Evolutionary conservation across 2,329 filamentous ascomycete species (phyloP).

Genomic region (Simplicillium aogashimaense): DNA sequence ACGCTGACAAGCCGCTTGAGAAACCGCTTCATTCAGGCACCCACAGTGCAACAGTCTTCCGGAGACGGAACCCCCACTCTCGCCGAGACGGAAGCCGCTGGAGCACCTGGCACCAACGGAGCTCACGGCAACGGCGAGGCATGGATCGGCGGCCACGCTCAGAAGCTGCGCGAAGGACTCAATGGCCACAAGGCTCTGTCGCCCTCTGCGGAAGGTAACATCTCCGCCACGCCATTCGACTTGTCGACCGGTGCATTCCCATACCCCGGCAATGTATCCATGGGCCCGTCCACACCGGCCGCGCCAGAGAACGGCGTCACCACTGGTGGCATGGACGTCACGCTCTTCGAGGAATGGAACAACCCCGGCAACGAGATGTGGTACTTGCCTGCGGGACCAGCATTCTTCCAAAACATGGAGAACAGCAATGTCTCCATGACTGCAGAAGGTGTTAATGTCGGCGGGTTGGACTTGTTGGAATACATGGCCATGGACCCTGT

Average conservation of each 20-base stretch:
- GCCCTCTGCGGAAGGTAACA: conserved; percentile 30
- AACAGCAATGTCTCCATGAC: conserved; percentile 55
- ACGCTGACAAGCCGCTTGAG: conserved; percentile 65
- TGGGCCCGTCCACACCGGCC: conserved; percentile 40
- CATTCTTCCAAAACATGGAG: conserved; percentile 56
- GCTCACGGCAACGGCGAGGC: conserved; percentile 4
- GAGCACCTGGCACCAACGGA: conserved; percentile 6
- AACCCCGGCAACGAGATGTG: conserved; percentile 52
- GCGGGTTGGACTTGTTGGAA: conserved; percentile 56
- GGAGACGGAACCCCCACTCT: not conserved
- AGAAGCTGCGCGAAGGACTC: conserved; percentile 29
- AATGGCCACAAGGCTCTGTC: conserved; percentile 24
- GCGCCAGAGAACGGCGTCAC: conserved; percentile 18
- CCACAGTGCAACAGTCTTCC: conserved; percentile 31
- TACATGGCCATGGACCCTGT: conserved; percentile 54
- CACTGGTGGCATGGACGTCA: conserved; percentile 21
- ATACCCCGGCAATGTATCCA: conserved; percentile 37
- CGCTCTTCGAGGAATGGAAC: conserved; percentile 45
- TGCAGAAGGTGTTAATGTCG: conserved; percentile 56
- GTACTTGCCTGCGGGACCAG: conserved; percentile 54
- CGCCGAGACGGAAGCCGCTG: not conserved
- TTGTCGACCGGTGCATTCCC: conserved; percentile 43
- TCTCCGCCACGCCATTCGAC: conserved; percentile 56
- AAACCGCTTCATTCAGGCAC: conserved; percentile 62
- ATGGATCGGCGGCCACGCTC: conserved; percentile 27